Evolutionary conservation across 441 rosid species (phyloP).

Genomic region (Aleurites moluccanus): DNA sequence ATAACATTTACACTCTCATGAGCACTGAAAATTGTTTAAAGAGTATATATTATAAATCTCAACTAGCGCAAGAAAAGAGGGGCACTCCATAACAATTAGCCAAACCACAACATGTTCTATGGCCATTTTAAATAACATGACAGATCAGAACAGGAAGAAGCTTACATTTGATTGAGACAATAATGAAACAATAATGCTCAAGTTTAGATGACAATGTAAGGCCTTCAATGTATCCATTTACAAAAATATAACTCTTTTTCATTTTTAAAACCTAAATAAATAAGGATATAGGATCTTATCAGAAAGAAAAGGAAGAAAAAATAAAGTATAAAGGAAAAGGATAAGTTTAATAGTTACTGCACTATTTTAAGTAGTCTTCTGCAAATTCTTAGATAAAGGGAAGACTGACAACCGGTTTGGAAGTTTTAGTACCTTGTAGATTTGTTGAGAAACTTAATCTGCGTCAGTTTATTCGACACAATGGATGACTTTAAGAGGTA

Average conservation of each 20-base stretch:
- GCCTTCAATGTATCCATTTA: background rate
- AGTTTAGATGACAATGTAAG: background rate
- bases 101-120: conserved; percentile 2
- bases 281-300: too few species aligned
- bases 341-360: background rate
- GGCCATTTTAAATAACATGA: background rate
- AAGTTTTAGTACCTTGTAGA: background rate
- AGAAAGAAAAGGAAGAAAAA: background rate
- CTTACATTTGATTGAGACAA: background rate
- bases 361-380: background rate
- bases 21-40: conserved; percentile 50
- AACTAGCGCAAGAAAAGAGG: conserved; percentile 5
- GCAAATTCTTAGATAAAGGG: background rate
- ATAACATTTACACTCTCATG: conserved; percentile 60
- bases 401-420: background rate
- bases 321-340: background rate
- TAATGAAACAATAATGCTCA: background rate
- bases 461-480: background rate
- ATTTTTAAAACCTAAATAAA: background rate
- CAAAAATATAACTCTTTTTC: background rate
- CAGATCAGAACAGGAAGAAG: background rate
- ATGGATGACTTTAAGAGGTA: background rate
- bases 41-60: conserved; percentile 16
- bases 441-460: background rate
- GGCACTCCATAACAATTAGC: background rate